These are phyloP conservation scores for Aspergillus pseudoglaucus DNA, from an alignment of 2,329 filamentous ascomycete species.

Conservation along the genomic window DNA sequence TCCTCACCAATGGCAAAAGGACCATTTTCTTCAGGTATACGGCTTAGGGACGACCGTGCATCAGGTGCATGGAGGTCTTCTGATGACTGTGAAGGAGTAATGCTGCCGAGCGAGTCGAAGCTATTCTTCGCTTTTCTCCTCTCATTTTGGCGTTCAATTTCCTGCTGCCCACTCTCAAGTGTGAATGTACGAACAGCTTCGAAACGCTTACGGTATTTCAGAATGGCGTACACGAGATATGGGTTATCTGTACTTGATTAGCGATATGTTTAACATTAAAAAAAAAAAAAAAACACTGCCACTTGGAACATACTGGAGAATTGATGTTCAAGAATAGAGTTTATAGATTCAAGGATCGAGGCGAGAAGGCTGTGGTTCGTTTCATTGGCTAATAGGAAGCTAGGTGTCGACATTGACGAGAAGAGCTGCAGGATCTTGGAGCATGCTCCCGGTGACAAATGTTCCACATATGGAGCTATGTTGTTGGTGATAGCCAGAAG, in stretches of 20 bases:
- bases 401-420: conserved; percentile 85
- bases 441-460: conserved; percentile 66
- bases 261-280: conserved; percentile 2
- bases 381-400: conserved; percentile 87
- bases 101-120: conserved; percentile 32
- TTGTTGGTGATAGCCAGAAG: conserved; percentile 91
- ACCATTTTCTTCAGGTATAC: conserved; percentile 70
- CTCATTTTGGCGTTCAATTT: conserved; percentile 74
- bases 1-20: conserved; percentile 84
- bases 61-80: conserved; percentile 41
- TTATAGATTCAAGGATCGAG: conserved; percentile 81
- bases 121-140: conserved; percentile 56
- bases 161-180: conserved; percentile 82
- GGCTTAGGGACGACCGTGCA: conserved; percentile 52
- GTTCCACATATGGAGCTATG: conserved; percentile 74
- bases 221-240: conserved; percentile 69
- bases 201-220: conserved; percentile 75
- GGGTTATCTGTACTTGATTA: conserved; percentile 59
- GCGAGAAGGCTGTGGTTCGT: conserved; percentile 76
- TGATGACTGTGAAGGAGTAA: conserved; percentile 33
- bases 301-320: conserved; percentile 57
- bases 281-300: too few species aligned
- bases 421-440: conserved; percentile 83
- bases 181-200: conserved; percentile 82
- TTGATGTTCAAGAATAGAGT: conserved; percentile 83